Conservation (phyloP, 306 rosid genomes). For the Medicago truncatula region DNA sequence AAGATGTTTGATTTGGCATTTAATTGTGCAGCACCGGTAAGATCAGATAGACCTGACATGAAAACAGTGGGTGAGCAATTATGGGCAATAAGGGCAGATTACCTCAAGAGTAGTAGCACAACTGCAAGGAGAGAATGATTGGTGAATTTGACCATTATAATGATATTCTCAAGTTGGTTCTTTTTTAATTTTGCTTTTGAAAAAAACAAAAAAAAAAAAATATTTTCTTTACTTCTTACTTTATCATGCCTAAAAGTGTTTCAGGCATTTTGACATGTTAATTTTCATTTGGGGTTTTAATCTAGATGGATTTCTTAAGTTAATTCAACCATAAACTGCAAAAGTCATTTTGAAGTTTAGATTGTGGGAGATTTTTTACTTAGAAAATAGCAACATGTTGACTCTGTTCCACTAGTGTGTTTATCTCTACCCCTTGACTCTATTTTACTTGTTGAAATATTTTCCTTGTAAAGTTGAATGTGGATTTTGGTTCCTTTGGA, state of each 20-base stretch:
- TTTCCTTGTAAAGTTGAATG: constrained; percentile 5
- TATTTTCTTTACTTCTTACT: constrained; percentile 12
- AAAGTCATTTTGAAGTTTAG: constrained; percentile 21
- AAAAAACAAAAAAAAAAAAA: background rate
- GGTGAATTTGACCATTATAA: constrained; percentile 10
- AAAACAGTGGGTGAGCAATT: constrained; percentile 81
- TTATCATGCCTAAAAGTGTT: constrained; percentile 34
- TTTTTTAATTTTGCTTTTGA: background rate
- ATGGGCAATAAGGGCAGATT: constrained; percentile 89
- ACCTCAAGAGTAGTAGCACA: constrained; percentile 52
- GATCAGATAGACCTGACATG: constrained; percentile 90
- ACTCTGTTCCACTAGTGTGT: background rate
- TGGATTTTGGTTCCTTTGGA: constrained; percentile 16
- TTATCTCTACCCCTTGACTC: background rate
- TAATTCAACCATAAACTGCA: constrained; percentile 9
- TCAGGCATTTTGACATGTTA: constrained; percentile 42
- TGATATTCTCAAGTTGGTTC: constrained; percentile 28
- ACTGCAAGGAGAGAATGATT: constrained; percentile 54
- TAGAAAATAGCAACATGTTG: constrained; percentile 23
- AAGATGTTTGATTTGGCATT: constrained; percentile 80
- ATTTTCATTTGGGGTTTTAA: constrained; percentile 31
- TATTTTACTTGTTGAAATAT: background rate
- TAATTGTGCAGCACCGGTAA: constrained; percentile 84
- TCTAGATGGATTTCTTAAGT: constrained; percentile 2
- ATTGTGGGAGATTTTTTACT: constrained; percentile 22